Evolutionary conservation across 257 asterid species (phyloP), one percentile per base, ranked within the genome.

Genomic region (Echites panduratus): DNA sequence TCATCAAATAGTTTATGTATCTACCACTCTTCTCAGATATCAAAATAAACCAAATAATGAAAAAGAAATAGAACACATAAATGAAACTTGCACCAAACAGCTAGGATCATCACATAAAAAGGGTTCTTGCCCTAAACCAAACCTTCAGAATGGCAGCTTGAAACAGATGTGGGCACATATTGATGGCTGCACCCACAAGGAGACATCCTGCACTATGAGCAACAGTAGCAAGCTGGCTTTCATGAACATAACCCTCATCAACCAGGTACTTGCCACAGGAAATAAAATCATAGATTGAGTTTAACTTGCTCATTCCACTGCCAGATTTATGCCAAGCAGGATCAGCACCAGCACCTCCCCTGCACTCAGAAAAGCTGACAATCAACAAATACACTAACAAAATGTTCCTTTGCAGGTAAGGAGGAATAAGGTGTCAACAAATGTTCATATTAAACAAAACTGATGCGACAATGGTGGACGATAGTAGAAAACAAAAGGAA

Each of bases 191-290:
- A n/a, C 96, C 91, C 3, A 85, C 89, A 27, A 91, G 90, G 73
- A 94, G 87, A 77, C 90, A 79, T 47, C 99, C 99, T 11, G 99
- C 99, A 79, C 99, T 94, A 45, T 74, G 77, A 71, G 93, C 95
- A 68, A 83, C 17, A 66, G 96, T 97, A 66, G 90, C 70, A 59
- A 94, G 87, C 84, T 76, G 86, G 8, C 76, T 54, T 84, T 73
- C 75, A 66, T 84, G 86, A 75, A 90, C 82, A 52, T 82, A 82
- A 20, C 96, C 92, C 74, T 90, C 87, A 17, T 62, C 50, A 48
- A 89, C 80, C 75, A 94, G 87, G 80, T 81, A 86, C 35, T 91
- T 70, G 48, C 92, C 93, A 43, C 98, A 91, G 5, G 88, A 78
- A 27, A 92, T 70, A 53, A 89, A 91, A 86, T 94, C 99, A 52